phyloP scores from a whole-genome alignment of 179 eudicot species.

The Sideroxylon spinosum region DNA sequence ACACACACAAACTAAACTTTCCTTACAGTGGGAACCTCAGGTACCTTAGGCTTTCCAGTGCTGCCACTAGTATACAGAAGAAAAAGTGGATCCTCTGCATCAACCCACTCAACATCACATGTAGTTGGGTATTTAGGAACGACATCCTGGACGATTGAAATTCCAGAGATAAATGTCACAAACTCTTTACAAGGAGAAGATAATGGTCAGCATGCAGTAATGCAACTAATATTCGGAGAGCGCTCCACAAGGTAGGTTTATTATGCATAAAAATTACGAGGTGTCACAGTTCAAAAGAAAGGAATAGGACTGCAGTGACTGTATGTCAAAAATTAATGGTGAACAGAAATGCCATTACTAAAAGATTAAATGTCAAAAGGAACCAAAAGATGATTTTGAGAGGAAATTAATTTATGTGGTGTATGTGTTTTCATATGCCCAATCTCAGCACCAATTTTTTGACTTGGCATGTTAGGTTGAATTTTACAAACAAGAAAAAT shows the following conservation, averaged over 20 bases:
- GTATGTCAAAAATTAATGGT: neutral
- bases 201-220: neutral
- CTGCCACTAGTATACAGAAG: constrained; percentile 97
- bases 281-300: neutral
- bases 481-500: too few species aligned
- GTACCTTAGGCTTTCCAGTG: constrained; percentile 97
- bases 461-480: too few species aligned
- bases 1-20: constrained; percentile 6
- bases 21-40: neutral
- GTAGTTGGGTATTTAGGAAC: constrained; percentile 67
- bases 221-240: neutral
- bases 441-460: too few species aligned
- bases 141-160: constrained; percentile 55
- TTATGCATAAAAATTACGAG: neutral
- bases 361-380: neutral
- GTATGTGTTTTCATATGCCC: too few species aligned
- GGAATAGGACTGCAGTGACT: neutral
- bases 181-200: constrained; percentile 10
- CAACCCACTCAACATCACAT: constrained; percentile 91
- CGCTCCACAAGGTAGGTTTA: neutral
- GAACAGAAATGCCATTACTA: neutral
- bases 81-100: constrained; percentile 92
- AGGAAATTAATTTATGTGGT: neutral
- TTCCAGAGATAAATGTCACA: neutral
- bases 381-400: neutral